These are phyloP conservation scores for Chytriomyces sp. DNA, from an alignment of 192 early-diverging fungal species.

Conservation along the genomic window DNA sequence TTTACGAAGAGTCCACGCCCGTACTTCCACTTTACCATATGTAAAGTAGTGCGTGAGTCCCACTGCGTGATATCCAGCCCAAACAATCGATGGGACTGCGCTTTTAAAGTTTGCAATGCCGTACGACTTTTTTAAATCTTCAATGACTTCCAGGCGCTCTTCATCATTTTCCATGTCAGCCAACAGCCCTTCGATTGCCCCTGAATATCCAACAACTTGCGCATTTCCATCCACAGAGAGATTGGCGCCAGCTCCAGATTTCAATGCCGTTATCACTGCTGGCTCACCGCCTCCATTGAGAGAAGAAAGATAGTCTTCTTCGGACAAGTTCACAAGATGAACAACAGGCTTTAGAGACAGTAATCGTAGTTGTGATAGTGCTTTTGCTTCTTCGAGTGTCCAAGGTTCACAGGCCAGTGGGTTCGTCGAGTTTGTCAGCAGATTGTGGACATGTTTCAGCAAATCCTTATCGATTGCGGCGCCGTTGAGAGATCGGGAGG, in stretches of 20 bases:
- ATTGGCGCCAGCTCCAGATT: conserved; percentile 61
- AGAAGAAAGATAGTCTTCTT: conserved; percentile 55
- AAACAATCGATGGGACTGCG: conserved; percentile 86
- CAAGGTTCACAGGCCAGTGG: conserved; percentile 52
- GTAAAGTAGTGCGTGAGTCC: conserved; percentile 94
- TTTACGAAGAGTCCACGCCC: conserved; percentile 86
- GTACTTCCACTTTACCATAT: conserved; percentile 84
- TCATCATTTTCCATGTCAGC: conserved; percentile 52
- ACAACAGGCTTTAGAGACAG: conserved; percentile 89
- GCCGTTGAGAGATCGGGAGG: no score
- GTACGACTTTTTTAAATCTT: conserved; percentile 61
- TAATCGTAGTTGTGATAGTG: conserved; percentile 81
- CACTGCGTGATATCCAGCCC: conserved; percentile 83
- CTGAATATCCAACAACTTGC: conserved; percentile 77
- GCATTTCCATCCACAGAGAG: conserved; percentile 63
- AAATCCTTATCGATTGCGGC: conserved; percentile 8
- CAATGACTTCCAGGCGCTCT: conserved; percentile 48
- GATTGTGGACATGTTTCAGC: conserved; percentile 9
- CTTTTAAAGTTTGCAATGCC: conserved; percentile 45
- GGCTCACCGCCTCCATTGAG: conserved; percentile 75
- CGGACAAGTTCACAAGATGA: conserved; percentile 86
- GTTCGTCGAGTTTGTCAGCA: conserved; percentile 7
- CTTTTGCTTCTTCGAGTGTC: conserved; percentile 86
- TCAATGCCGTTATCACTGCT: conserved; percentile 67
- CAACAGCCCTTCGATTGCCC: conserved; percentile 73